A percentile compares a stretch with the other conserved stretches of the same genome.
These are phyloP conservation scores for Pelargonium australe DNA, from an alignment of 441 rosid genomes.

Conservation along the genomic window DNA sequence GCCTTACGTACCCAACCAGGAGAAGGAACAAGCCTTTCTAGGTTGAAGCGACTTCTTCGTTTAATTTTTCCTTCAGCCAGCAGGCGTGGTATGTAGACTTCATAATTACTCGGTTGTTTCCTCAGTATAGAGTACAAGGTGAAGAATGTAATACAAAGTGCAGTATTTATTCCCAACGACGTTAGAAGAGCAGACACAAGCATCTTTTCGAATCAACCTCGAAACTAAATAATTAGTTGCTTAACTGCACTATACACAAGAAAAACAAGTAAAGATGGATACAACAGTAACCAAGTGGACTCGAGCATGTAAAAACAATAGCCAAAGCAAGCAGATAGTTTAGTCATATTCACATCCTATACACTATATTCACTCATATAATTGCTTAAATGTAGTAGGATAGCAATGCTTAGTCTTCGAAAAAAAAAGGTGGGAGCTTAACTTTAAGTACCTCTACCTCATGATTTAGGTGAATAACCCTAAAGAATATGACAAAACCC, in stretches of 20 bases:
- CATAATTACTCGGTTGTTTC: constrained; percentile 64
- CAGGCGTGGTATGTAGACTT: constrained; percentile 69
- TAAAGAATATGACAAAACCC: too few relatives aligned
- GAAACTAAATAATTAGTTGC: constrained; percentile 16
- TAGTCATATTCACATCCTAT: neutral
- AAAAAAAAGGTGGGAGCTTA: neutral
- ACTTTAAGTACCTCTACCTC: neutral
- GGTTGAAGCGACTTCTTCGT: constrained; percentile 48
- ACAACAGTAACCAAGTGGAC: neutral
- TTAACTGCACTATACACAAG: constrained; percentile 22
- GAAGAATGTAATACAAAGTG: constrained; percentile 64
- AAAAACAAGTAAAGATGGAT: neutral
- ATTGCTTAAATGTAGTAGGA: neutral
- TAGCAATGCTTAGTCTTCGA: neutral
- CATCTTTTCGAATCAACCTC: constrained; percentile 36
- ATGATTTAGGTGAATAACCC: neutral
- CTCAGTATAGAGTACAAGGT: constrained; percentile 67
- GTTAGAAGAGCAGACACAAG: constrained; percentile 90
- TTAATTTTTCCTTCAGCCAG: constrained; percentile 59
- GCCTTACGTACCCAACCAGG: constrained; percentile 76
- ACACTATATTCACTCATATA: neutral
- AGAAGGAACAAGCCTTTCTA: constrained; percentile 72
- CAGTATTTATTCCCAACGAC: constrained; percentile 77
- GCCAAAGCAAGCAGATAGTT: too few relatives aligned
- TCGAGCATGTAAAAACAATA: neutral